Conservation (phyloP, 768 basidiomycete genomes). For the Nevesoporus exiguus region DNA sequence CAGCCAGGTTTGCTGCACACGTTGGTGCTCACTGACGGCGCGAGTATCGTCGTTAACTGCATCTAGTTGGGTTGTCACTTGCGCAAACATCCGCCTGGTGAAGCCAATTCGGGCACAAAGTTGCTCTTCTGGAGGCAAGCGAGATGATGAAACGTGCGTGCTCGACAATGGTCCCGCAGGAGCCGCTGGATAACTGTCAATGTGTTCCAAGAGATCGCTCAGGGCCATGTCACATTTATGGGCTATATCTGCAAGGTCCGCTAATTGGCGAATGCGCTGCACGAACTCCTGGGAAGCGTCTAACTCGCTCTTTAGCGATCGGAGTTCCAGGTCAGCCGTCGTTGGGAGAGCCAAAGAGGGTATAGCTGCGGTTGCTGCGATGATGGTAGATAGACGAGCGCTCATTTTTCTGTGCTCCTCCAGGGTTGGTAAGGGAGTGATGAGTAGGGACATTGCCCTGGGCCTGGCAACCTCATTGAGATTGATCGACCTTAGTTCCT, state of each 20-base stretch:
- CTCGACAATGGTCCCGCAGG: conserved; percentile 53
- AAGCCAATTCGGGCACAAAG: conserved; percentile 60
- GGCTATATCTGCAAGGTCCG: conserved; percentile 46
- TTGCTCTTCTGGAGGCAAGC: conserved; percentile 62
- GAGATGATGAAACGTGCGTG: conserved; percentile 39
- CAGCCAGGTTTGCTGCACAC: conserved; percentile 75
- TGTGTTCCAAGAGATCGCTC: conserved; percentile 81
- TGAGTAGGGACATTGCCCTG: conserved; percentile 26
- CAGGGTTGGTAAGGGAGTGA: conserved; percentile 49
- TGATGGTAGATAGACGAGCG: conserved; percentile 44
- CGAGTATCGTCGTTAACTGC: conserved; percentile 56
- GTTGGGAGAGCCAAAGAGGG: conserved; percentile 41
- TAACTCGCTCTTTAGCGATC: conserved; percentile 59
- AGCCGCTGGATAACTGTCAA: conserved; percentile 75
- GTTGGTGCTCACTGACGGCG: conserved; percentile 53
- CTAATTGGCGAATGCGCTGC: conserved; percentile 51
- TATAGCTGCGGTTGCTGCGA: conserved; percentile 44
- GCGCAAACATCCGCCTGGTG: conserved; percentile 50
- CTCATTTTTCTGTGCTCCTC: conserved; percentile 47
- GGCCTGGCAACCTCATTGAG: conserved; percentile 55
- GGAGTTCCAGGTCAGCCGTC: conserved; percentile 54
- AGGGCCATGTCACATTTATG: conserved; percentile 67
- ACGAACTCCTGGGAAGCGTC: conserved; percentile 47
- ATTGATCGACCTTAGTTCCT: conserved; percentile 56
- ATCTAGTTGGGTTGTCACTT: conserved; percentile 41